Evolutionary conservation across 2,329 filamentous ascomycete species (phyloP), one percentile per base, ranked within the genome.

Genomic region (Daldinia eschscholtzii): DNA sequence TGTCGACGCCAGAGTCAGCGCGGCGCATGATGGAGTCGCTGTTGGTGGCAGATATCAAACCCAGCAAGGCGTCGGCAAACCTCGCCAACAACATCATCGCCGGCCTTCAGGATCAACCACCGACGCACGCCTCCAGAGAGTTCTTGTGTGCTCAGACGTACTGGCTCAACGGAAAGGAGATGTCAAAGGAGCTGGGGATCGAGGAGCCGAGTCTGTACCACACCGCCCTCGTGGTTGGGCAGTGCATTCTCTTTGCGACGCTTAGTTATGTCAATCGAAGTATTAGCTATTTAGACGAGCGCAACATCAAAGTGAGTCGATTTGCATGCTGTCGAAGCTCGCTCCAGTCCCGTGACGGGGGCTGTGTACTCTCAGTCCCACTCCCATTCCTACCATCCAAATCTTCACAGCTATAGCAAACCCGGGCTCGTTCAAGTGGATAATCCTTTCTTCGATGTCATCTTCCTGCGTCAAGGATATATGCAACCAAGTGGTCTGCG

Each of bases 51-150:
- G 92, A 94, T 77, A 85, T 94, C 20, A 76, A 86, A 28, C 92
- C 92, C 0, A 89, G 87, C 0, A 80, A 84, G 0, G 91, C 86
- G 20, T 90, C 87, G 0, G 84, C 84, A 52, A 83, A 90, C 6
- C 83, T 95, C 28, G 91, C 91, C 2, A 91, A 91, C 78, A 95
- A 94, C 76, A 91, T 94, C 74, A 89, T 95, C 72, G 84, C 87
- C 3, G 87, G 87, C 2, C 83, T 94, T n/a, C 85, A 90, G 72
- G 83, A 85, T 57, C 87, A 88, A 44, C 87, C 91, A 0, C 92
- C 92, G 0, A 84, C 88, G 0, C 90, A 88, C 71, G 85, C 90
- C 0, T 90, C 88, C 1, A 84, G 86, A 5, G 87, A 88, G 53
- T 92, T 93, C 77, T 83, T 94, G 59, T 84, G 87, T 57, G 92